Percentiles rank a stretch among this genome's conserved stretches.
Conservation (phyloP, 148 eudicot species). For the Spergularia bocconei region DNA sequence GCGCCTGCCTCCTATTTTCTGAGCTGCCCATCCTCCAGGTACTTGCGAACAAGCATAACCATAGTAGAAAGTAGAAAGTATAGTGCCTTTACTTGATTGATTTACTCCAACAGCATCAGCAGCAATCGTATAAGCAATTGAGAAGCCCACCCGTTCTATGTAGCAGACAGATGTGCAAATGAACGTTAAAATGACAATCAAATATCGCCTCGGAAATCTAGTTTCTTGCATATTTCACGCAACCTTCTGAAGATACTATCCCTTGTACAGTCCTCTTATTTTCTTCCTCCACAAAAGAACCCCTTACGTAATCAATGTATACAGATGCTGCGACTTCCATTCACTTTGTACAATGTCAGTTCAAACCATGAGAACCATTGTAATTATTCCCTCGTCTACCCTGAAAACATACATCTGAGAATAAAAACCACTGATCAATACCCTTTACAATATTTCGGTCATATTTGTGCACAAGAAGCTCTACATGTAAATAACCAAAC, state of each 20-base stretch:
- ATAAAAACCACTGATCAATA: conserved; percentile 15
- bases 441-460: not conserved
- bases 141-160: conserved; percentile 93
- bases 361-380: conserved; percentile 12
- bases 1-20: conserved; percentile 89
- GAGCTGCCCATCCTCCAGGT: conserved; percentile 98
- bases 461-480: not conserved
- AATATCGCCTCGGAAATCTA: conserved; percentile 67
- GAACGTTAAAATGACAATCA: conserved; percentile 80
- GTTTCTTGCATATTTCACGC: conserved; percentile 39
- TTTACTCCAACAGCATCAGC: conserved; percentile 73
- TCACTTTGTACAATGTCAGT: not conserved
- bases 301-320: not conserved
- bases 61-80: conserved; percentile 86
- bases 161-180: conserved; percentile 88
- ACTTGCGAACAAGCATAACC: conserved; percentile 94
- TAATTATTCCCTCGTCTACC: not conserved
- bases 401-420: conserved; percentile 17
- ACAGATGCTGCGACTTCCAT: conserved; percentile 2
- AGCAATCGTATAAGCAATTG: conserved; percentile 83
- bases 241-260: not conserved
- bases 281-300: conserved; percentile 10
- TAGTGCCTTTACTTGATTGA: conserved; percentile 83
- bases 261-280: conserved; percentile 9
- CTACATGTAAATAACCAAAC: not conserved